phyloP scores from a whole-genome alignment of 768 basidiomycete genomes.

The Tephrocybe rancida region DNA sequence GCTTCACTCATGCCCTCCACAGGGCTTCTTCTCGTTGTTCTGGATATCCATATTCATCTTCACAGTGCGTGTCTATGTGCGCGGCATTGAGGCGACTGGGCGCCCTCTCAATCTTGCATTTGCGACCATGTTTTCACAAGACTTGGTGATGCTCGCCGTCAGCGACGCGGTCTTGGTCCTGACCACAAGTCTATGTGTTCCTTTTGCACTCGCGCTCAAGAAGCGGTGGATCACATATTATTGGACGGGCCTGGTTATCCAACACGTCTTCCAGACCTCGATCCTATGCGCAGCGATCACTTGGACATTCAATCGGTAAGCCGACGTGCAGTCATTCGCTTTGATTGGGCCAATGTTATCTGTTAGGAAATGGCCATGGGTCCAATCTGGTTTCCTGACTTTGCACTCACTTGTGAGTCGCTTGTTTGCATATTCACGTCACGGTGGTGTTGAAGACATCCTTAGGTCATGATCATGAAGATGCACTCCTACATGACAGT shows the following conservation, averaged over 20 bases:
- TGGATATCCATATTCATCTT: conserved; percentile 90
- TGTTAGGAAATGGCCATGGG: conserved; percentile 94
- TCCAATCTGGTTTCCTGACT: conserved; percentile 90
- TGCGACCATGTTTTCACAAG: conserved; percentile 84
- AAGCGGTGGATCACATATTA: conserved; percentile 84
- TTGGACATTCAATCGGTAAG: conserved; percentile 89
- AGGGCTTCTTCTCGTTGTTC: conserved; percentile 96
- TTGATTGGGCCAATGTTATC: not conserved
- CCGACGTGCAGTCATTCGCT: not conserved
- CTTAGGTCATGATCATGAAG: conserved; percentile 87
- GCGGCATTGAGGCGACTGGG: conserved; percentile 76
- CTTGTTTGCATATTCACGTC: not conserved
- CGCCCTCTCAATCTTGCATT: conserved; percentile 79
- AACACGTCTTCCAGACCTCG: conserved; percentile 77
- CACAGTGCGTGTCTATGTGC: conserved; percentile 75
- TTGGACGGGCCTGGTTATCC: conserved; percentile 73
- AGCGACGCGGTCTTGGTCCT: conserved; percentile 83
- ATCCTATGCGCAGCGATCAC: conserved; percentile 75
- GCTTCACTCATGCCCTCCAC: conserved; percentile 3
- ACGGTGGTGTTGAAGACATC: not conserved
- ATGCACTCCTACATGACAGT: conserved; percentile 93
- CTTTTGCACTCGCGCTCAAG: conserved; percentile 76
- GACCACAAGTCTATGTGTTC: conserved; percentile 77
- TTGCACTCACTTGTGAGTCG: conserved; percentile 75
- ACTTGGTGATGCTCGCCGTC: conserved; percentile 80